Evolutionary conservation across 306 rosid genomes (phyloP), one percentile per base, ranked within the genome.

Genomic region (Senna tora): DNA sequence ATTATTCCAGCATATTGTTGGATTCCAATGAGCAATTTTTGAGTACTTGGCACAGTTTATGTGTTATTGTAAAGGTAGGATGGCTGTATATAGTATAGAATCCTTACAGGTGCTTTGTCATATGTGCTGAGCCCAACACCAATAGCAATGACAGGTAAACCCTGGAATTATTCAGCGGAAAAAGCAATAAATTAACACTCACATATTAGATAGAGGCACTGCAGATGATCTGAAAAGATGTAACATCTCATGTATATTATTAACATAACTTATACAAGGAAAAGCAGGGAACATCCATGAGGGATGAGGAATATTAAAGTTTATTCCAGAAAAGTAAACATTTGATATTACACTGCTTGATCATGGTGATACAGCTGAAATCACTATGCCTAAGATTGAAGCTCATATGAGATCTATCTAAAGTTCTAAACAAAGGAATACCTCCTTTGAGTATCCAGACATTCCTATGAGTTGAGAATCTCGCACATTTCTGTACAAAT

Each of bases 381-480:
- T 38, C 4, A 5, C 30, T 11, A 77, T 57, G 30, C 22, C 11
- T 33, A 33, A 56, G 28, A 65, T 72, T 14, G 42, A 65, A 58
- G 21, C 65, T 39, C 53, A 15, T 15, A 10, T 34, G 64, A 65
- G 65, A 79, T 60, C 59, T 25, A 72, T 50, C 47, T 49, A n/a
- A n/a, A n/a, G n/a, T n/a, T n/a, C n/a, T n/a, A 65, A 73, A 41
- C 15, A 60, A 36, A 56, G 28, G 47, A 69, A 30, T 85, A 95
- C 99, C 99, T 95, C 90, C 49, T 84, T 91, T 19, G 99, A 77
- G 92, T 88, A 95, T 75, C 99, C 97, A 75, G 96, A 87, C 84
- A 95, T 51, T 59, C 99, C 99, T 62, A 86, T 45, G 62, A 91
- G 96, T 12, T 95, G 85, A 74, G 97, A 88, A 49, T 88, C 99